Base-by-base conservation (phyloP, 805 yeast genomes). In the Candida andamanensis region DNA sequence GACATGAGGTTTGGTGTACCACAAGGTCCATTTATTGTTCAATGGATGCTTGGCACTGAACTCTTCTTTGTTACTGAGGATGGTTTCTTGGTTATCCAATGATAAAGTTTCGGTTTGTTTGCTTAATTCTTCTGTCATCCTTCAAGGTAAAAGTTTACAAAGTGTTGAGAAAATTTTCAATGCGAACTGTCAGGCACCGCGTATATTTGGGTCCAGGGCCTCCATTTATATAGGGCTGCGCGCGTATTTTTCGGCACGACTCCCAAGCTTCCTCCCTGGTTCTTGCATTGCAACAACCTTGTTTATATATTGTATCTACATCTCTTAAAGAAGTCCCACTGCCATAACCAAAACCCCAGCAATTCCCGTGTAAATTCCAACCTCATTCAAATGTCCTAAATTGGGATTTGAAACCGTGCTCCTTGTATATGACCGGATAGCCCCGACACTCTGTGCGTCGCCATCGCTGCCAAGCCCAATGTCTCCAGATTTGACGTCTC, bases 1-100 rank as follows among this genome's bases (percentile, higher is more conserved):
- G 39, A 78, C 76, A 40, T 85, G 80, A 40, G 98, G 97, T 68
- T 87, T 87, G 39, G 95, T 85, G 73, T 86, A 92, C 98, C 98
- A 90, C 54, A 90, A 74, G 15, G 97, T 86, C 97, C 96, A 90
- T 61, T 75, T 77, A 53, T 81, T 74, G 63, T 85, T 81, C 50
- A 90, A 78, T 31, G 97, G 96, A 60, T 92, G 98, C 56, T 80
- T 80, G 38, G 80, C 83, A 38, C 72, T 74, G 60, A 84, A 80
- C 44, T 77, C 78, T 46, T 75, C 77, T 49, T 71, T 66, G 45
- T 68, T 67, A 50, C 75, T 72, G 47, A 80, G 72, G 34, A 76
- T 78, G 29, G 84, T 76, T 49, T 59, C 54, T 26, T 45, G 37
- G 35, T 53, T 50, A 12, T 61, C 66, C 48, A 68, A 58, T 12